Conservation (phyloP, 163 green algal species). For the Chlamydomonas reinhardtii region DNA sequence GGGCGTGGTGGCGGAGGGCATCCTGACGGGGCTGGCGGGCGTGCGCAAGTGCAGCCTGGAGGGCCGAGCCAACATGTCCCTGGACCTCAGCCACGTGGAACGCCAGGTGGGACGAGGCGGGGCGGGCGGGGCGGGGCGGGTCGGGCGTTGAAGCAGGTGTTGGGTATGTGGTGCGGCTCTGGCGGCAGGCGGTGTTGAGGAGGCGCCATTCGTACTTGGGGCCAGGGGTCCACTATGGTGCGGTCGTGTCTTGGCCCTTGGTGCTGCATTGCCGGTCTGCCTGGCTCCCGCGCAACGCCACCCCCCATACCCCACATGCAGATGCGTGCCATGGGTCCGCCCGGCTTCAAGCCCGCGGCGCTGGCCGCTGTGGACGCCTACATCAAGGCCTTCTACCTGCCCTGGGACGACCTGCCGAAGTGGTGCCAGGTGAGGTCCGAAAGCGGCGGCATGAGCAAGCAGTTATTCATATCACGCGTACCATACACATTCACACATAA, state of each 20-base stretch:
- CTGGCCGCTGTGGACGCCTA: slow-evolving; percentile 48
- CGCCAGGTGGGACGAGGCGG: slow-evolving; percentile 8
- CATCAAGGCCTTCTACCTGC: slow-evolving; percentile 74
- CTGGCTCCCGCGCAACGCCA: too few relatives aligned
- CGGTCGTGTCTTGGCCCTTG: too few relatives aligned
- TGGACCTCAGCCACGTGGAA: slow-evolving; percentile 67
- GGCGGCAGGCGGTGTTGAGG: too few relatives aligned
- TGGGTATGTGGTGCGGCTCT: too few relatives aligned
- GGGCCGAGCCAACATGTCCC: slow-evolving; percentile 66
- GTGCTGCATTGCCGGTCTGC: too few relatives aligned
- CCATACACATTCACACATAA: too few relatives aligned
- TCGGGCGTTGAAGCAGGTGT: too few relatives aligned
- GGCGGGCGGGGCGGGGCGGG: neutral
- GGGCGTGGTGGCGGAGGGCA: slow-evolving; percentile 49
- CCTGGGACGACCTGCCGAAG: slow-evolving; percentile 67
- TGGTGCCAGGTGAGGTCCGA: slow-evolving; percentile 59
- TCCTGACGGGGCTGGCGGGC: slow-evolving; percentile 62
- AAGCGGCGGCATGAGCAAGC: too few relatives aligned
- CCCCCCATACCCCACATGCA: too few relatives aligned
- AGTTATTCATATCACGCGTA: too few relatives aligned
- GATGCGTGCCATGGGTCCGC: slow-evolving; percentile 35
- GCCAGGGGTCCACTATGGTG: too few relatives aligned
- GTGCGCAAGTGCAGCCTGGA: slow-evolving; percentile 62
- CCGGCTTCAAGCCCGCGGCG: slow-evolving; percentile 19
- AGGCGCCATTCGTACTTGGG: too few relatives aligned